A percentile compares a stretch with the other conserved stretches of the same genome.
phyloP scores from a whole-genome alignment of 2,329 filamentous ascomycete species.

The Fusarium protoensiforme region DNA sequence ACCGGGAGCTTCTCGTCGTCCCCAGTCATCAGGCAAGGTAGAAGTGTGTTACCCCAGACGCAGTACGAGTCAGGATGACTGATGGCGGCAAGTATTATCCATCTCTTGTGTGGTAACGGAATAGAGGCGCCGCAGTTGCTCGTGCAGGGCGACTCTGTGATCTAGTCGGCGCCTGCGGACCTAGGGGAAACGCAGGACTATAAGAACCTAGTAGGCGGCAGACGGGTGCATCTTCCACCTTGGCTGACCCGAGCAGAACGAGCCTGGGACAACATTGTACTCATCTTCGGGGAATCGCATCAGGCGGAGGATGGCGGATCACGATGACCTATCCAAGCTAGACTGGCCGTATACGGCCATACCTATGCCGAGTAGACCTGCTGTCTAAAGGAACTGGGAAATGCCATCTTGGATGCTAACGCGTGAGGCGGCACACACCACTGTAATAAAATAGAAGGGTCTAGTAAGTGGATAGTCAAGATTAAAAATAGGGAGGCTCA shows the following conservation, averaged over 20 bases:
- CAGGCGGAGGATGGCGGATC: too few species aligned
- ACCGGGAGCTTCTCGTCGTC: conserved; percentile 25
- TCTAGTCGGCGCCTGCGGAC: not conserved
- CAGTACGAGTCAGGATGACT: conserved; percentile 25
- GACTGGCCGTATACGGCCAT: not conserved
- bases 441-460: too few species aligned
- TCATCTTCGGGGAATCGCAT: not conserved
- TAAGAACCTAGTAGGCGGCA: not conserved
- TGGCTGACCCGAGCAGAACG: not conserved
- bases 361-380: not conserved
- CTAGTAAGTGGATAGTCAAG: too few species aligned
- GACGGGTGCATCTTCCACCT: not conserved
- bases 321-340: not conserved
- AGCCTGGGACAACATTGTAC: not conserved
- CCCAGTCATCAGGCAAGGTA: conserved; percentile 24
- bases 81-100: not conserved
- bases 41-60: conserved; percentile 32
- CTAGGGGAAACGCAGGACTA: not conserved
- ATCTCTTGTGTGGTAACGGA: not conserved
- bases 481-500: not conserved
- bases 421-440: not conserved
- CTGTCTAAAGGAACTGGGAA: not conserved
- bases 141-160: not conserved
- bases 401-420: not conserved
- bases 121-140: not conserved